Evolutionary conservation across 352 stramenopile genomes (phyloP), one percentile per base, ranked within the genome.

Genomic region (Phytophthora quininea): DNA sequence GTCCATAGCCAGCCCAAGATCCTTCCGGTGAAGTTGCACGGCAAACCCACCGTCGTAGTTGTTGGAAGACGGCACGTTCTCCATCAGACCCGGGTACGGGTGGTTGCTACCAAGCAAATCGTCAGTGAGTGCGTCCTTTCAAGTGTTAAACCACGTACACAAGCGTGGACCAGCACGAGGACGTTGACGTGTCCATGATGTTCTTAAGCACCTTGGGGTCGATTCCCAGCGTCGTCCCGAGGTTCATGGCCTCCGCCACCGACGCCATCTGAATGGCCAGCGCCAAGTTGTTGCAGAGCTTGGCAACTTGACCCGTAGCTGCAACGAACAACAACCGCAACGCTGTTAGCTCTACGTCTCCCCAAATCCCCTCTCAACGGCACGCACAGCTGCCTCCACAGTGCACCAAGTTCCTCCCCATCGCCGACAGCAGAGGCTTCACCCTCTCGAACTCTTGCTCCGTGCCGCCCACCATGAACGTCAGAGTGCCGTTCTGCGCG

Each of bases 281-380:
- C n/a, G 96, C 87, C 45, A 99, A 69, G 80, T 99, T 99, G 86
- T 99, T 99, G 83, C 96, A 99, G 31, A 99, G 77, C 86, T 99
- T 99, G 46, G 96, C 93, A 56, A 93, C 73, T 58, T 96, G 86
- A 14, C 86, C 88, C 8, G 83, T 93, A 48, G 19, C 37, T 50
- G 19, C 43, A 59, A 35, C 14, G 82, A 3, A 15, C n/a, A 57
- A 51, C 15, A n/a, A 19, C 4, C 33, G 47, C 43, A 52, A 15
- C 47, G 84, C 92, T 61, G 24, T 54, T 19, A 58, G 3, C 24
- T 55, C 37, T 51, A 64, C 27, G 46, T 46, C 9, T 14, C 42
- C 24, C 43, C 15, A 29, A 2, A 27, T n/a, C 14, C 19, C 19
- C 19, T 24, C 19, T 24, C n/a, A 32, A n/a, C 74, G 79, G 76